Evolutionary conservation across 495 filamentous ascomycete species (phyloP), one percentile per base, ranked within the genome.

Genomic region (Aspergillus bertholletiae): DNA sequence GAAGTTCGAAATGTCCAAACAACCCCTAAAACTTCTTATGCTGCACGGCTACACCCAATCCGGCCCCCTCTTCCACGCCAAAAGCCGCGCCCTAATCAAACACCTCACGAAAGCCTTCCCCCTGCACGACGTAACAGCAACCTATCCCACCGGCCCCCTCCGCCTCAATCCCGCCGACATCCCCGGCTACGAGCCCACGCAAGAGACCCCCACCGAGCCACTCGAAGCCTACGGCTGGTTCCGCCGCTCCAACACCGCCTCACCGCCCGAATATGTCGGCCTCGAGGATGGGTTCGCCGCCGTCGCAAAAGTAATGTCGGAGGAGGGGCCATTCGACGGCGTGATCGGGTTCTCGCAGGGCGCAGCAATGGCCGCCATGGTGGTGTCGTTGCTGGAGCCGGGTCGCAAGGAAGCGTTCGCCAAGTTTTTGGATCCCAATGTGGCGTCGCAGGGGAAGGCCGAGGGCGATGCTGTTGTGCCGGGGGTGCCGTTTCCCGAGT

Each of bases 1-100:
- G 4, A 28, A 28, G 4, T 13, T 23, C 43, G 56, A 41, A 12
- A 62, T 56, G 53, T 43, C 56, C 20, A 34, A 41, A 34, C 59
- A 74, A 63, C 65, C 75, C 35, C 64, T 80, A 63, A 76, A 79
- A 74, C 68, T 84, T 72, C 60, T 85, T 72, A 69, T 84, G 78
- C 74, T 81, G 35, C 76, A 80, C 50, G 78, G 93, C 71, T 97
- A 88, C 83, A 96, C 93, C 1, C 94, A 97, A 79, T 92, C 90
- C 27, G 91, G 92, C 28, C 66, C 84, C 1, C 74, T 90, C 65
- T 97, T 97, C 84, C 85, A 84, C 73, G 81, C 87, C 70, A 97
- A 97, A 77, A 93, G 88, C 58, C 86, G 87, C 69, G 92, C 90
- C 21, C 79, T 97, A 15, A 79, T 88, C 62, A 97, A 96, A 70